Percentiles rank a stretch among this genome's conserved stretches.
phyloP scores from a whole-genome alignment of 148 eudicot genomes.

The Beta vulgaris region DNA sequence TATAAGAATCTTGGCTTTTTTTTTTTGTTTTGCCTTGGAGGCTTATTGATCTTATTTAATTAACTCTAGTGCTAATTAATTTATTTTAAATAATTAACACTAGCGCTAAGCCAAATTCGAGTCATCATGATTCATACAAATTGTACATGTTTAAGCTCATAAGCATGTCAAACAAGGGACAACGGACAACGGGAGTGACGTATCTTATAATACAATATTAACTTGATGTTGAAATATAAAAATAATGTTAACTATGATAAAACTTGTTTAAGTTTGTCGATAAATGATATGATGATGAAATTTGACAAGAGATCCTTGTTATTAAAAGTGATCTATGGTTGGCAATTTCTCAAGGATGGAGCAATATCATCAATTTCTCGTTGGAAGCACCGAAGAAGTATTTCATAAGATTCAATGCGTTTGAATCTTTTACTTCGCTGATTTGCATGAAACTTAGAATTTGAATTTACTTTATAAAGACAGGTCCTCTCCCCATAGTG shows the following conservation, averaged over 20 bases:
- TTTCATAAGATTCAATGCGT: too few species aligned
- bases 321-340: too few species aligned
- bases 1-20: neutral
- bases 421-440: too few species aligned
- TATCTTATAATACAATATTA: slow-evolving; percentile 1
- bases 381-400: too few species aligned
- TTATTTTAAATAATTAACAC: too few species aligned
- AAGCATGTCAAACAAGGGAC: slow-evolving; percentile 18
- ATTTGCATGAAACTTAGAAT: too few species aligned
- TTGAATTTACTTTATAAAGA: too few species aligned
- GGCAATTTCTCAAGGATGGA: too few species aligned
- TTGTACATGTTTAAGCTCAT: neutral
- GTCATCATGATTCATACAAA: slow-evolving; percentile 6
- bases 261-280: slow-evolving; percentile 11
- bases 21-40: neutral
- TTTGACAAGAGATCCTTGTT: too few species aligned
- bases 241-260: neutral
- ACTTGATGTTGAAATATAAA: neutral
- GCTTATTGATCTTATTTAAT: neutral
- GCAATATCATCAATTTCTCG: too few species aligned
- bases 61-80: neutral
- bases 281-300: slow-evolving; percentile 2
- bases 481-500: too few species aligned
- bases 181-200: slow-evolving; percentile 12
- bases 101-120: neutral